Base-by-base conservation (phyloP, 352 stramenopile species). In the Pythium vanterpoolii region DNA sequence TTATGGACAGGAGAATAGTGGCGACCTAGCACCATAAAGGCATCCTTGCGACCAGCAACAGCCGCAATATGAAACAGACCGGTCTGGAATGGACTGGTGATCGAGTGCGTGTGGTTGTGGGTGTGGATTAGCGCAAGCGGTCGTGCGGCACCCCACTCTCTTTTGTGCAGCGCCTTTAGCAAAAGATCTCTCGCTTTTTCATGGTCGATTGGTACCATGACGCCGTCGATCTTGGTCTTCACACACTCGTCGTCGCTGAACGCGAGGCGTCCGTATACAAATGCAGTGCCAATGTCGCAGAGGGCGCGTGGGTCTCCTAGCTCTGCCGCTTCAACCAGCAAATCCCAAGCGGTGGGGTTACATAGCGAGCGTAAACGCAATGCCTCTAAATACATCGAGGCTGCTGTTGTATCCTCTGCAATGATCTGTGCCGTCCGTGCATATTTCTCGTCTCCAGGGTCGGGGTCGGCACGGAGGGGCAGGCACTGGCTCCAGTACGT, bases 11-110 rank as follows among this genome's bases (percentile, higher is more conserved):
- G 43, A 4, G 50, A 28, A 55, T 93, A 90, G 47, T 71, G 58
- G 11, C 60, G 61, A 3, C 74, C 85, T 1, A 94, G 66, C n/a
- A 87, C 67, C 26, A 74, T 73, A 56, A 79, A 89, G 2, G 73
- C 73, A 21, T 83, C 69, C 27, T 72, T 79, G 30, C 45, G 48
- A 16, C 80, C 75, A 16, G 49, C 45, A n/a, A 66, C 59, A 27
- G 80, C 80, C 43, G 73, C 72, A 18, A 83, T 58, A 58, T 90
- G 74, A 31, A 81, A 66, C 18, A 90, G 53, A 0, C 80, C 80
- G 10, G 68, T 49, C 23, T 66, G 46, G 1, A 64, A 34, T 19
- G 10, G 34, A n/a, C 18, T 5, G 19, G 10, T 21, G 27, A 6
- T 11, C 2, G 24, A 23, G n/a, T n/a, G n/a, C 31, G 31, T 36